Evolutionary conservation across 1,284 basidiomycete genomes (phyloP).

Genomic region (Earliella scabrosa): DNA sequence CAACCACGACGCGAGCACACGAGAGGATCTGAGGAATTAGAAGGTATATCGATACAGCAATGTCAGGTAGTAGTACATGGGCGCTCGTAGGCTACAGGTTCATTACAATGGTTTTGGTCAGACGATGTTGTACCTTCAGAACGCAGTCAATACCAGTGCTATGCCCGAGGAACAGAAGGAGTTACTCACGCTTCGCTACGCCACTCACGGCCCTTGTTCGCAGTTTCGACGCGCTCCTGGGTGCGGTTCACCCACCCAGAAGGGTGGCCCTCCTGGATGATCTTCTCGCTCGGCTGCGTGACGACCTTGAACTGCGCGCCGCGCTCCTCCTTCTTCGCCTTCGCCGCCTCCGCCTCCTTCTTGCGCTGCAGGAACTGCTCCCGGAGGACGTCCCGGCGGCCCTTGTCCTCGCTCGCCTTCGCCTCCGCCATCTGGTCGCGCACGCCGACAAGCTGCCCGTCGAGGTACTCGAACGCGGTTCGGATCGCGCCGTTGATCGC

Average conservation of each 20-base stretch:
- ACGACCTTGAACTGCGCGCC: conserved; percentile 76
- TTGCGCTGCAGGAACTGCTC: conserved; percentile 59
- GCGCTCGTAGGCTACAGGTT: too few relatives aligned
- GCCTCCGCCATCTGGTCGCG: conserved; percentile 78
- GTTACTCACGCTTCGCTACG: conserved; percentile 60
- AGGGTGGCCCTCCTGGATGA: conserved; percentile 67
- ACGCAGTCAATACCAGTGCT: not conserved
- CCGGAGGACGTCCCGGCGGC: conserved; percentile 65
- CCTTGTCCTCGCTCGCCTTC: conserved; percentile 54
- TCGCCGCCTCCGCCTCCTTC: conserved; percentile 48
- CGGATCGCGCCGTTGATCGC: conserved; percentile 79
- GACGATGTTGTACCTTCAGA: conserved; percentile 1
- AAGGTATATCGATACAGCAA: too few relatives aligned
- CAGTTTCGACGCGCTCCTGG: conserved; percentile 58
- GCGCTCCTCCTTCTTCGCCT: conserved; percentile 45
- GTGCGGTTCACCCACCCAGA: conserved; percentile 73
- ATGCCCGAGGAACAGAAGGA: too few relatives aligned
- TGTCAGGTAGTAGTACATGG: too few relatives aligned
- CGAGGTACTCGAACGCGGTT: conserved; percentile 84
- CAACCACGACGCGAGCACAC: too few relatives aligned
- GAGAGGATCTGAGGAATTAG: too few relatives aligned
- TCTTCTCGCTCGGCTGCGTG: conserved; percentile 59
- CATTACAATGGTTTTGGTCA: too few relatives aligned
- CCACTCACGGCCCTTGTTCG: conserved; percentile 61
- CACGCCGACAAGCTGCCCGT: conserved; percentile 83